Evolutionary conservation across 371 early-diverging fungal genomes (phyloP).

Genomic region (Gilbertella persicaria): DNA sequence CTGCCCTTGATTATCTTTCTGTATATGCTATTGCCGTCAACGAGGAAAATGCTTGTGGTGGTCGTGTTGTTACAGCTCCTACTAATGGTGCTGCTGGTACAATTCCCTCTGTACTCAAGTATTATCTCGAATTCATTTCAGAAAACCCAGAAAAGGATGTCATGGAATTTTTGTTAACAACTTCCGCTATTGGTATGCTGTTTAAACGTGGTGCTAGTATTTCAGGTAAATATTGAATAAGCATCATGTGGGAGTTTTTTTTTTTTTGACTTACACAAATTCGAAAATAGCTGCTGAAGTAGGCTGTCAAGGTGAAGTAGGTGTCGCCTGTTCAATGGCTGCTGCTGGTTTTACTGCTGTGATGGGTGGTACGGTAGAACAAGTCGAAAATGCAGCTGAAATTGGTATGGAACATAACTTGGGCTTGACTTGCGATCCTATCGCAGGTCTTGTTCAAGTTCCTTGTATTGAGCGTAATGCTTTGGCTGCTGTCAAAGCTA

Average conservation of each 20-base stretch:
- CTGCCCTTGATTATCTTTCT: constrained; percentile 91
- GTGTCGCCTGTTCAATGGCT: constrained; percentile 96
- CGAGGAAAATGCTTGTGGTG: constrained; percentile 96
- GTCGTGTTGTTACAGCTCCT: constrained; percentile 92
- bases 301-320: constrained; percentile 91
- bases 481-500: constrained; percentile 93
- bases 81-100: constrained; percentile 93
- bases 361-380: constrained; percentile 90
- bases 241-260: background rate
- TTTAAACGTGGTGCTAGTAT: constrained; percentile 95
- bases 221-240: constrained; percentile 42
- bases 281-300: constrained; percentile 79
- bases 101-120: constrained; percentile 93
- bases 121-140: constrained; percentile 92
- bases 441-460: constrained; percentile 91
- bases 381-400: constrained; percentile 95
- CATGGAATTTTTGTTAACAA: constrained; percentile 89
- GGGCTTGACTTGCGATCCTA: constrained; percentile 94
- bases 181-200: constrained; percentile 94
- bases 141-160: constrained; percentile 86
- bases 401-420: constrained; percentile 97
- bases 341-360: constrained; percentile 95
- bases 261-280: background rate
- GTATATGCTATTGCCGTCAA: constrained; percentile 97
- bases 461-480: constrained; percentile 98